Base-by-base conservation (phyloP, 441 rosid species). In the Croton laevigatus region DNA sequence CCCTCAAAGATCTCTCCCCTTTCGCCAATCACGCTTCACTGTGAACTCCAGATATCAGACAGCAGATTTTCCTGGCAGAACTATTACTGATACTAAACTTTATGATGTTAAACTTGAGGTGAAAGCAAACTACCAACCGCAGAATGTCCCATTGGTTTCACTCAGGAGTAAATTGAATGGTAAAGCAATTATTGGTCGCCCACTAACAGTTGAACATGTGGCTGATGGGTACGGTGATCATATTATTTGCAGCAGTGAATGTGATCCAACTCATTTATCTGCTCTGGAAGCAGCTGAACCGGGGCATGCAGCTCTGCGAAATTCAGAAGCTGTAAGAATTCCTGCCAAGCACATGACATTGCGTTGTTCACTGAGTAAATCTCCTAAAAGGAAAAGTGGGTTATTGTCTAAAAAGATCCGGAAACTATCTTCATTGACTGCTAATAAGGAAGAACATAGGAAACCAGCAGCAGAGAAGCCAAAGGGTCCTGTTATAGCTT, bases 171-270 rank as follows among this genome's bases (percentile, higher is more conserved):
- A 87, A 81, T 71, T 86, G 81, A 86, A 88, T 73, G 90, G 97
- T 36, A 85, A 88, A 84, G 93, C 98, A 76, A 91, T 96, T 71
- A 73, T 90, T 49, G 99, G 99, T 37, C 97, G 88, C 70, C 98
- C 97, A 74, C 69, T 96, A 61, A 73, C 87, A 0, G 86, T 96
- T 16, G 91, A 86, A 79, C 80, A 71, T 59, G 71, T 90, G 73
- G 83, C 62, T 3, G 86, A 84, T 75, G 85, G 76, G 46, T 75
- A 76, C 59, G 70, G 78, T 64, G 82, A 85, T 71, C 71, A 49
- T 62, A 52, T 75, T 66, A 63, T 71, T 23, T 36, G 54, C 66
- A 22, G 59, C 65, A 73, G 62, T 62, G 79, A 71, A 73, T 69
- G 62, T 52, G 75, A 75, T 58, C 46, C 76, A 34, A 66, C 79